phyloP scores from a whole-genome alignment of 805 yeast species.

The Candida tammaniensis region DNA sequence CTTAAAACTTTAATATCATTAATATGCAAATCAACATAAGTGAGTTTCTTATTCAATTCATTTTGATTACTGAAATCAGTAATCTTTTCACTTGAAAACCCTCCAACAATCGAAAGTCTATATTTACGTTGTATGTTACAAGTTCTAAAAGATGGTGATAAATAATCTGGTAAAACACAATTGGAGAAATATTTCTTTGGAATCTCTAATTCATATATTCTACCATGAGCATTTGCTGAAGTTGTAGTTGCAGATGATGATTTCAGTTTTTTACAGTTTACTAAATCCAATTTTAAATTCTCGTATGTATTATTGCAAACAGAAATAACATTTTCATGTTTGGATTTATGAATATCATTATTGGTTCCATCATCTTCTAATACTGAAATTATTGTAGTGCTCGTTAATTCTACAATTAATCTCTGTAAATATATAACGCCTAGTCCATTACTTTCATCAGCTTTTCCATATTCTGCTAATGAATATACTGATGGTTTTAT shows the following conservation, averaged over 20 bases:
- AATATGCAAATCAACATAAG: conserved; percentile 28
- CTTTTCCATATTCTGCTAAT: conserved; percentile 26
- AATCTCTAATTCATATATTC: conserved; percentile 40
- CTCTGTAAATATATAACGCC: conserved; percentile 44
- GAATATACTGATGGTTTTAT: conserved; percentile 28
- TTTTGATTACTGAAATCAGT: conserved; percentile 17
- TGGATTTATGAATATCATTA: conserved; percentile 24
- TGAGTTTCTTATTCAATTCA: conserved; percentile 21
- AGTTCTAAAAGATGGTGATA: conserved; percentile 54
- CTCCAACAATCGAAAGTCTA: conserved; percentile 18
- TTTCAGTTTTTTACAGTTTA: conserved; percentile 25
- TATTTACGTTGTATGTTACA: conserved; percentile 50
- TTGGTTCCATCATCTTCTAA: conserved; percentile 24
- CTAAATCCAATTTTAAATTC: conserved; percentile 39
- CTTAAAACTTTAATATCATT: conserved; percentile 33
- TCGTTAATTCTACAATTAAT: conserved; percentile 30
- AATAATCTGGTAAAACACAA: conserved; percentile 44
- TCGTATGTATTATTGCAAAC: conserved; percentile 32
- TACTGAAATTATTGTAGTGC: conserved; percentile 26
- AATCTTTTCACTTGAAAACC: conserved; percentile 24
- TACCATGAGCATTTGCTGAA: conserved; percentile 1
- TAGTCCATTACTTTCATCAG: conserved; percentile 45
- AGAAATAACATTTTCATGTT: conserved; percentile 21
- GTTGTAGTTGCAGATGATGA: conserved; percentile 20
- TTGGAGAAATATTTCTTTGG: conserved; percentile 38